A percentile compares a stretch with the other conserved stretches of the same genome.
Evolutionary conservation across 768 basidiomycete species (phyloP).

Genomic region (Termitomyces titanicus): DNA sequence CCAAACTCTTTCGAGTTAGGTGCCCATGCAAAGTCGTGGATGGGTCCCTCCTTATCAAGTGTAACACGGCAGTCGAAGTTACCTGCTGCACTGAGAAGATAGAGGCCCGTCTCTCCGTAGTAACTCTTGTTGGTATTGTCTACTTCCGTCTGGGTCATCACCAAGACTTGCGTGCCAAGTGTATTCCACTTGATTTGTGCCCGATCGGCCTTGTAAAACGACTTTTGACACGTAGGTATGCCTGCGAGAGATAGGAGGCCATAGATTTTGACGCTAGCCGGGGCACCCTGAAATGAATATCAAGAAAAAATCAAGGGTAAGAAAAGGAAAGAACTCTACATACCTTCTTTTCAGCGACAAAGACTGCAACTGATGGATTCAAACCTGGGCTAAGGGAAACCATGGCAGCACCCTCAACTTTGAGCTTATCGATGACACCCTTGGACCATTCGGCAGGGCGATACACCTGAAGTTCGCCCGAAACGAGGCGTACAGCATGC

Average conservation of each 20-base stretch:
- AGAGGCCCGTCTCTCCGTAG: slow-evolving; percentile 96
- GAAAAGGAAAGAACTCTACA: slow-evolving; percentile 12
- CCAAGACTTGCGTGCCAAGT: slow-evolving; percentile 86
- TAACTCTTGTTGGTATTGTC: slow-evolving; percentile 97
- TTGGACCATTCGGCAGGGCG: slow-evolving; percentile 76
- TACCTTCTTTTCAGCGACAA: slow-evolving; percentile 92
- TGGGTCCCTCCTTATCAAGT: slow-evolving; percentile 94
- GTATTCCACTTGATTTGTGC: slow-evolving; percentile 95
- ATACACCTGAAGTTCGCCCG: slow-evolving; percentile 81
- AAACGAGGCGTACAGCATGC: slow-evolving; percentile 77
- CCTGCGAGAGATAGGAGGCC: slow-evolving; percentile 58
- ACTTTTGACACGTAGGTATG: slow-evolving; percentile 79
- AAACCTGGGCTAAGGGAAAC: slow-evolving; percentile 78
- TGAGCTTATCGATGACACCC: slow-evolving; percentile 78
- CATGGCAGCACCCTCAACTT: slow-evolving; percentile 77
- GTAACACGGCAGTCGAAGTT: slow-evolving; percentile 90
- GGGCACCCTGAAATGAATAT: slow-evolving; percentile 59
- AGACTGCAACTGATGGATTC: slow-evolving; percentile 88
- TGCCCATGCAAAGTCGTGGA: slow-evolving; percentile 95
- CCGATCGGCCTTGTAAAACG: slow-evolving; percentile 94
- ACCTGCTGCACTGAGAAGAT: slow-evolving; percentile 87
- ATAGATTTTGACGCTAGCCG: slow-evolving; percentile 85
- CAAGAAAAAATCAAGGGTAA: background rate
- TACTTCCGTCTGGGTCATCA: slow-evolving; percentile 94
- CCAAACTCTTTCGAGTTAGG: slow-evolving; percentile 96